Evolutionary conservation across 2,329 filamentous ascomycete species (phyloP), one percentile per base, ranked within the genome.

Genomic region (Fusarium caatingaense): DNA sequence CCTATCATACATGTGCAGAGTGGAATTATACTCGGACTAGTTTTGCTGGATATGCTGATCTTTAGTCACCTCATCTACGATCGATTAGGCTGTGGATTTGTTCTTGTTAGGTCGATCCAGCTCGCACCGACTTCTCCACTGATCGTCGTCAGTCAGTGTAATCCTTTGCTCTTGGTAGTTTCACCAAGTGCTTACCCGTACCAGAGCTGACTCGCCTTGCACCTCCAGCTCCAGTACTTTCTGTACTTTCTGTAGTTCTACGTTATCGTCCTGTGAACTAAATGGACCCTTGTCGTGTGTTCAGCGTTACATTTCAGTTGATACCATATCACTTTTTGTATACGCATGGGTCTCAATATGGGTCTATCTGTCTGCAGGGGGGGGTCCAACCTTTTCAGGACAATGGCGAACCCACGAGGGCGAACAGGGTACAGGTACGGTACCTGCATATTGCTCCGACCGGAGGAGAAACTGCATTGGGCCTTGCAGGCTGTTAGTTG

Each of bases 31-130:
- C 10, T 64, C 7, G 32, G 21, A 23, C 42, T 27, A 28, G 27
- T 13, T 58, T 25, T 46, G 15, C 20, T 16, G n/a, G 34, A 34
- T 45, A 23, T 47, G 49, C 57, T 58, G 45, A 68, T 71, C 56
- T 15, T 51, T 51, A 59, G 55, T 68, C 59, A 61, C 71, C 63
- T 66, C 62, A 66, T 66, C 12, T n/a, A 50, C 48, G 62, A 66
- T 66, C 62, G 62, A 61, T 68, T 56, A 41, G 56, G 47, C 63
- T 27, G 64, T 68, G 48, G 51, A 49, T 55, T 66, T 51, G 5
- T 27, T 37, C 25, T 42, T 21, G 7, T 61, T 41, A 55, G 47
- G 25, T 34, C 30, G 48, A 66, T 66, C 34, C 37, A 65, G 11
- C 41, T 60, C 23, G 37, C 25, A 34, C 55, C n/a, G 28, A 46